Conservation (phyloP, 2,329 filamentous ascomycete genomes). For the Fusarium chlamydosporum region DNA sequence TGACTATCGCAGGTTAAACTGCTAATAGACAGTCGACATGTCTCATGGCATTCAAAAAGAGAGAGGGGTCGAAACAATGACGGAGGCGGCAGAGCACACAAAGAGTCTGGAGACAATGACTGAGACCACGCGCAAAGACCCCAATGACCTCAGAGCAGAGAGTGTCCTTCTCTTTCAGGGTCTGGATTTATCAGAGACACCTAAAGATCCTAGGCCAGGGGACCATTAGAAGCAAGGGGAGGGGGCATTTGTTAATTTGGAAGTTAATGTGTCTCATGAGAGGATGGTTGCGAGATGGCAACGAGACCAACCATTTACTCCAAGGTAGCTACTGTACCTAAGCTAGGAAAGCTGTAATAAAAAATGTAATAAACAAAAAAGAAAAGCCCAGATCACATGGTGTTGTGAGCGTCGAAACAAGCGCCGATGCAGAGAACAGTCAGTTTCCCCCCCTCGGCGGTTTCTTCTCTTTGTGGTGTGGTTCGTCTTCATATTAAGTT, state of each 20-base stretch:
- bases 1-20: neutral
- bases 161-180: conserved; percentile 10
- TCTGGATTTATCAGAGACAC: conserved; percentile 17
- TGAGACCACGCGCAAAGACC: conserved; percentile 7
- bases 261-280: conserved; percentile 27
- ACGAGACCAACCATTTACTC: neutral
- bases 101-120: conserved; percentile 6
- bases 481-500: neutral
- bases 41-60: neutral
- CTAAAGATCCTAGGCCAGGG: neutral
- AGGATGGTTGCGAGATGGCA: conserved; percentile 16
- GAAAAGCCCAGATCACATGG: conserved; percentile 1
- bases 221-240: conserved; percentile 32
- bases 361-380: neutral
- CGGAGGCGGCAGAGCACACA: conserved; percentile 14
- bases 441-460: neutral
- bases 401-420: conserved; percentile 13
- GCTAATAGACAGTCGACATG: neutral
- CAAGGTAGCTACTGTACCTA: too few relatives aligned
- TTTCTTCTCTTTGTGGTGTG: neutral
- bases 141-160: conserved; percentile 15
- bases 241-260: conserved; percentile 4
- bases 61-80: conserved; percentile 17
- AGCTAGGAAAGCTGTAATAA: neutral
- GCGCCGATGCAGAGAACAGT: neutral